Evolutionary conservation across 2,329 filamentous ascomycete species (phyloP).

Genomic region (Elsinoe necatrix): DNA sequence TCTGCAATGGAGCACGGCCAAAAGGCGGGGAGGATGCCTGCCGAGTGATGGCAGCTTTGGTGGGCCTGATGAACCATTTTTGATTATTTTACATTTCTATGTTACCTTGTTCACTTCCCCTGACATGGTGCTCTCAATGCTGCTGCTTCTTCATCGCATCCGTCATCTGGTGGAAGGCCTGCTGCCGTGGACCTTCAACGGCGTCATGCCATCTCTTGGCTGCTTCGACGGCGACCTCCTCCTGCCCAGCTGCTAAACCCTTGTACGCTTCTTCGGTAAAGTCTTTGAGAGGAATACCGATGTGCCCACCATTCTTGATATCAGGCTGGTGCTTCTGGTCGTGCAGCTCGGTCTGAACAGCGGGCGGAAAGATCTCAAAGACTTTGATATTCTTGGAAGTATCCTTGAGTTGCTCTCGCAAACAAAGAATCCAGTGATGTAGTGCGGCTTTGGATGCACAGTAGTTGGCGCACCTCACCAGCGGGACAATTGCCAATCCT

Average conservation of each 20-base stretch:
- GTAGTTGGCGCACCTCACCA: conserved; percentile 43
- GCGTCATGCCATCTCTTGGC: conserved; percentile 36
- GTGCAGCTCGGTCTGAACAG: conserved; percentile 50
- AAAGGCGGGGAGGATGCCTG: neutral
- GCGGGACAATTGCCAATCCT: conserved; percentile 43
- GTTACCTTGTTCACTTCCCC: neutral
- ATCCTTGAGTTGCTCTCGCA: conserved; percentile 44
- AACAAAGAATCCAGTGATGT: conserved; percentile 45
- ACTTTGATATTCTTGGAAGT: conserved; percentile 42
- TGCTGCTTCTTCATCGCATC: conserved; percentile 17
- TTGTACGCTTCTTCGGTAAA: conserved; percentile 45
- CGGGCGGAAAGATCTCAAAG: conserved; percentile 48
- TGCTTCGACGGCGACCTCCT: conserved; percentile 45
- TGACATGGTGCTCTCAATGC: neutral
- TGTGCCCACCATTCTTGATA: conserved; percentile 36
- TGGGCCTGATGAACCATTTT: neutral
- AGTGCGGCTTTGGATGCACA: conserved; percentile 49
- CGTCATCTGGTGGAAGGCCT: conserved; percentile 29
- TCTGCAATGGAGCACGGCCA: neutral
- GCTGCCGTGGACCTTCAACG: conserved; percentile 41
- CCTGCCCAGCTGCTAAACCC: conserved; percentile 38
- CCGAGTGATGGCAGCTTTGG: neutral
- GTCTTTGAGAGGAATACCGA: conserved; percentile 47
- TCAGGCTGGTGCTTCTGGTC: conserved; percentile 48
- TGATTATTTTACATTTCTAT: neutral